A percentile compares a stretch with the other conserved stretches of the same genome.
Conservation (phyloP, 495 filamentous ascomycete species). For the Pseudomonodictys pantanalensis region DNA sequence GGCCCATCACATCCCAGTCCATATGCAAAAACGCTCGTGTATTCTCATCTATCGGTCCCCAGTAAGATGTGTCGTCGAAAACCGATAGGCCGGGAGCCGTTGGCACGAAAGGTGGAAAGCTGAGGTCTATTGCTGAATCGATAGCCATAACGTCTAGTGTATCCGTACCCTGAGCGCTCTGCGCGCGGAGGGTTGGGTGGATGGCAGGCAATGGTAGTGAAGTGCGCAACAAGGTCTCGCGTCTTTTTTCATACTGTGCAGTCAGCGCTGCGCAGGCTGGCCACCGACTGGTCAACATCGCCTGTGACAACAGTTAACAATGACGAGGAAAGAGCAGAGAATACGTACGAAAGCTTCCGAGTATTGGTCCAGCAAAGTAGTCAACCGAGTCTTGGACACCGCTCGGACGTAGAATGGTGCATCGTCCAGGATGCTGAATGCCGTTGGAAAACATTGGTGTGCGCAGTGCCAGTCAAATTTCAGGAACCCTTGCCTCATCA, state of each 20-base stretch:
- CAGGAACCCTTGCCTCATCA: neutral
- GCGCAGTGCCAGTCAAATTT: neutral
- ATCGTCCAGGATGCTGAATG: neutral
- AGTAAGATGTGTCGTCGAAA: neutral
- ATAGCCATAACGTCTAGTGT: neutral
- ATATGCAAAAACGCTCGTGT: neutral
- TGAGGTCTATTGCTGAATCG: neutral
- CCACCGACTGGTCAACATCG: neutral
- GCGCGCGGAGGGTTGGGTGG: no score
- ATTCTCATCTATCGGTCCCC: neutral
- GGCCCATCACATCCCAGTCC: neutral
- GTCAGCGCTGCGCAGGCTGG: neutral
- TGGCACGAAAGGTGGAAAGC: neutral
- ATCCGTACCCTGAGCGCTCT: no score
- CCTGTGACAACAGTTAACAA: neutral
- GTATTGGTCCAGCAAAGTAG: neutral
- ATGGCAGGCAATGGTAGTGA: no score
- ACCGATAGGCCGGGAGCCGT: neutral
- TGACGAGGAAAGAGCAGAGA: neutral
- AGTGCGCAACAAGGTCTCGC: no score
- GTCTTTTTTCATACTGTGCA: no score
- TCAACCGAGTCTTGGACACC: neutral
- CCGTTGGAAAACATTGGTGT: neutral
- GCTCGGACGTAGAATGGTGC: neutral
- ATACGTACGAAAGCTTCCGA: neutral